These are phyloP conservation scores for Starmerella vitae DNA, from an alignment of 805 yeast genomes.

Conservation along the genomic window DNA sequence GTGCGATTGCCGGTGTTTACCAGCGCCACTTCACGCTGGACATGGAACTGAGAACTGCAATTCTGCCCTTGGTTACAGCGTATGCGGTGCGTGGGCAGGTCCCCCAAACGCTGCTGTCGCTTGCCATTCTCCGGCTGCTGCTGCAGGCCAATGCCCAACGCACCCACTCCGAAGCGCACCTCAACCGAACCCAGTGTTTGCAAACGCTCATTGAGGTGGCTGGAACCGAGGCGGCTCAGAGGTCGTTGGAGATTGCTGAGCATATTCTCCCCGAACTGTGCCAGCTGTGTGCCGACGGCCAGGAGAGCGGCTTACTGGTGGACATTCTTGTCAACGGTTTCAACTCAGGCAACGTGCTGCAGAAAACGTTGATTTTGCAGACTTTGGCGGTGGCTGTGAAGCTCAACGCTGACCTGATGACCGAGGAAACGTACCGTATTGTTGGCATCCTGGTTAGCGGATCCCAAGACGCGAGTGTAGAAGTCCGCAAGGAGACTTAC, in stretches of 20 bases:
- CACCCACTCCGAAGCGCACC: no score
- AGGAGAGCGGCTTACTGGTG: neutral
- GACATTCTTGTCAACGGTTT: neutral
- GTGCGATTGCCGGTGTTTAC: slow-evolving; percentile 7
- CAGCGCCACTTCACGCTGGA: slow-evolving; percentile 5
- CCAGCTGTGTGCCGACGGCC: neutral
- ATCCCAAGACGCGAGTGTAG: slow-evolving; percentile 14
- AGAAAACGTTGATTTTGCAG: slow-evolving; percentile 1
- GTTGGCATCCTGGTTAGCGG: slow-evolving; percentile 1
- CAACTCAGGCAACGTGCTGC: neutral
- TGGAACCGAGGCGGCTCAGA: slow-evolving; percentile 8
- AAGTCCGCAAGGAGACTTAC: slow-evolving; percentile 25
- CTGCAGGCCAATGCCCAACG: no score
- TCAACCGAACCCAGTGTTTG: no score
- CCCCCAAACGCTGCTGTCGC: slow-evolving; percentile 10
- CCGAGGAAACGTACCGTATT: neutral
- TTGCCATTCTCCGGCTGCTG: no score
- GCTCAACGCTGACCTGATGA: neutral
- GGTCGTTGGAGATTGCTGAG: slow-evolving; percentile 9
- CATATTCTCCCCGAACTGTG: slow-evolving; percentile 5
- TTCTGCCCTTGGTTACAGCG: slow-evolving; percentile 7
- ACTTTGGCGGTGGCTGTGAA: neutral
- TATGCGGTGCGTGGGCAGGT: no score
- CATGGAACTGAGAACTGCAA: slow-evolving; percentile 11
- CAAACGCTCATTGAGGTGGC: no score